phyloP scores from a whole-genome alignment of 345 rosid genomes.

The Stellera chamaejasme region DNA sequence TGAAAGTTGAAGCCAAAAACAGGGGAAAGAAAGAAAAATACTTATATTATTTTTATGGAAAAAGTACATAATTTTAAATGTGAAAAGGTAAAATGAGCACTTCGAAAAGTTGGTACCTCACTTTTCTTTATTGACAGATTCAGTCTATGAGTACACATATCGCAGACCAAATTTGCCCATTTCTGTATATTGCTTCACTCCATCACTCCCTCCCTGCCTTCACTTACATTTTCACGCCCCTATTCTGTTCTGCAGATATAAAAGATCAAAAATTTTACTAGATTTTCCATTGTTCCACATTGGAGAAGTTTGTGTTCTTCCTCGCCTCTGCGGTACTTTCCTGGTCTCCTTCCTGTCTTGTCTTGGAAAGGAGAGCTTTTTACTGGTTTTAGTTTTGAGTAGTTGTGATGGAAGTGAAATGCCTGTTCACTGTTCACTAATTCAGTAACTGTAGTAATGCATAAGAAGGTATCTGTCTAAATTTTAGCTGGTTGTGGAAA shows the following conservation, averaged over 20 bases:
- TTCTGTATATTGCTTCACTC: background rate
- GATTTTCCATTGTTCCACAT: constrained; percentile 17
- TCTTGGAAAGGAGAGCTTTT: background rate
- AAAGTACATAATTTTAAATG: background rate
- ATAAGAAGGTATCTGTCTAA: background rate
- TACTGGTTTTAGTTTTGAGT: constrained; percentile 19
- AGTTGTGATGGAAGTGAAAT: constrained; percentile 31
- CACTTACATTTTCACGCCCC: background rate
- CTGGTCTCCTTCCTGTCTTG: background rate
- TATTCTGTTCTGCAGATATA: background rate
- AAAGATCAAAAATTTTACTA: background rate
- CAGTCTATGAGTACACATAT: constrained; percentile 10
- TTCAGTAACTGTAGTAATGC: constrained; percentile 15
- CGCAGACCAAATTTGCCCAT: background rate
- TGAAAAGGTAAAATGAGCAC: background rate
- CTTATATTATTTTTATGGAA: background rate
- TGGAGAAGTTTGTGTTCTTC: constrained; percentile 5
- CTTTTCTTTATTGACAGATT: constrained; percentile 5
- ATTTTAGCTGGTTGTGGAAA: background rate
- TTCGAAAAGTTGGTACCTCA: constrained; percentile 10
- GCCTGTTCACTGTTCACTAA: constrained; percentile 12
- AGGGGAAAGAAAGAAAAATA: background rate
- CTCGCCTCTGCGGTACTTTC: constrained; percentile 5
- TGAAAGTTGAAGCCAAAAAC: too few species aligned
- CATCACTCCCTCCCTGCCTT: constrained; percentile 1